A percentile compares a stretch with the other conserved stretches of the same genome.
Evolutionary conservation across 2,329 filamentous ascomycete species (phyloP).

Genomic region (Diaporthe nobilis): DNA sequence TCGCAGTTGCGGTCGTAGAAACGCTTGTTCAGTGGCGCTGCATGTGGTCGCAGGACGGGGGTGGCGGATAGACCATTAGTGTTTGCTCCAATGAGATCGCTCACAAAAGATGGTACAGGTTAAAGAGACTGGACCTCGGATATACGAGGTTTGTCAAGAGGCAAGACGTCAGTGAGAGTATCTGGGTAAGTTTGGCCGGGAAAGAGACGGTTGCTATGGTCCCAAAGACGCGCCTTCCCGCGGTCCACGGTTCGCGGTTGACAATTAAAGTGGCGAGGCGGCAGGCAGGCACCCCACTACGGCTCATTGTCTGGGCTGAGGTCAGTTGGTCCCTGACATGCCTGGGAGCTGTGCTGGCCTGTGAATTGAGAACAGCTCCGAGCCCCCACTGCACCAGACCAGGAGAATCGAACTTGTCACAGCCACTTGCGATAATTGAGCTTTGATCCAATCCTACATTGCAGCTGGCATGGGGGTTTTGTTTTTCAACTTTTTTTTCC

Average conservation of each 20-base stretch:
- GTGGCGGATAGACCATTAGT: neutral
- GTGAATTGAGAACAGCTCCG: neutral
- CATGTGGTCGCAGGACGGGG: constrained; percentile 6
- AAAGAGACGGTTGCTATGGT: neutral
- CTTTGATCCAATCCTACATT: neutral
- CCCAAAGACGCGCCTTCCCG: constrained; percentile 16
- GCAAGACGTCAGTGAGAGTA: neutral
- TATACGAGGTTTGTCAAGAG: neutral
- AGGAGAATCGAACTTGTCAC: neutral
- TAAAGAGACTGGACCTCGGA: neutral
- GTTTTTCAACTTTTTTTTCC: no score
- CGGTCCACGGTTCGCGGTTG: constrained; percentile 3
- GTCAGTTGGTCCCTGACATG: neutral
- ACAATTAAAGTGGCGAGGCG: constrained; percentile 17
- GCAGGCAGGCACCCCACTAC: constrained; percentile 16
- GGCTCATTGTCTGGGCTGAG: neutral
- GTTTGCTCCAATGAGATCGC: neutral
- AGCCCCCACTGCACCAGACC: neutral
- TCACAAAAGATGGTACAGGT: neutral
- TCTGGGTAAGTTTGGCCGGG: neutral
- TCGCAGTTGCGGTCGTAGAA: neutral
- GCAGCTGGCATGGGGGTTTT: neutral
- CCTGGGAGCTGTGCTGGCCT: neutral
- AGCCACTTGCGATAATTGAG: neutral
- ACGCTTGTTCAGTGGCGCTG: constrained; percentile 26